Evolutionary conservation across 352 stramenopile genomes (phyloP), one percentile per base, ranked within the genome.

Genomic region (Thraustochytrium striatum): DNA sequence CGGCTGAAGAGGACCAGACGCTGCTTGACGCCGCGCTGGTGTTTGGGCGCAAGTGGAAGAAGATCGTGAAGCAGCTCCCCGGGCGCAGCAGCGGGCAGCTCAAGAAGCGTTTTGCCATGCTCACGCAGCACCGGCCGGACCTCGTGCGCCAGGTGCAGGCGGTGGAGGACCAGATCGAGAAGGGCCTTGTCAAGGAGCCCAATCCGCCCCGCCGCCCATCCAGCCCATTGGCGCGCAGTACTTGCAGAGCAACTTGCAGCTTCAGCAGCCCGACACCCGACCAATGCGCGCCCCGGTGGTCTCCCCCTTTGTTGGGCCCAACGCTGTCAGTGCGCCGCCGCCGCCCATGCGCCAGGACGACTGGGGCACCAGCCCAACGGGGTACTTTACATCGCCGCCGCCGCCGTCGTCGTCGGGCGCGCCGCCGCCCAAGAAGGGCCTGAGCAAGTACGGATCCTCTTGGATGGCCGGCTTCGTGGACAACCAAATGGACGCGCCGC

Each of bases 1-100:
- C 90, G 35, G 83, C 85, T 0, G 88, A 94, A 55, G 91, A 96
- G 79, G 91, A 96, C 82, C 88, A 93, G 52, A 90, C 89, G 57
- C 89, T 96, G 36, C 91, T 95, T 59, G 88, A 93, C 61, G 65
- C 65, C 43, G 52, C 65, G 41, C 43, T 75, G 53, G 53, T 61
- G 53, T 80, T 72, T 30, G 70, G 70, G 8, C 55, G 58, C 55
- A 73, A 80, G 57, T 80, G 70, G 70, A 73, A 28, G 2, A 80
- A 80, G 50, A 80, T 80, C 58, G 47, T 57, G 25, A 80, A 80
- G 33, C 70, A 80, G 70, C 70, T 80, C 13, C 65, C 65, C 32
- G 65, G 65, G 7, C 44, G 65, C 44, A 55, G 32, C 65, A 75
- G 52, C 30, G 65, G 44, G 41, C 65, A 75, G 65, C 30, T 75